Conservation (phyloP, 2,329 filamentous ascomycete species). For the Fusarium anguioides region DNA sequence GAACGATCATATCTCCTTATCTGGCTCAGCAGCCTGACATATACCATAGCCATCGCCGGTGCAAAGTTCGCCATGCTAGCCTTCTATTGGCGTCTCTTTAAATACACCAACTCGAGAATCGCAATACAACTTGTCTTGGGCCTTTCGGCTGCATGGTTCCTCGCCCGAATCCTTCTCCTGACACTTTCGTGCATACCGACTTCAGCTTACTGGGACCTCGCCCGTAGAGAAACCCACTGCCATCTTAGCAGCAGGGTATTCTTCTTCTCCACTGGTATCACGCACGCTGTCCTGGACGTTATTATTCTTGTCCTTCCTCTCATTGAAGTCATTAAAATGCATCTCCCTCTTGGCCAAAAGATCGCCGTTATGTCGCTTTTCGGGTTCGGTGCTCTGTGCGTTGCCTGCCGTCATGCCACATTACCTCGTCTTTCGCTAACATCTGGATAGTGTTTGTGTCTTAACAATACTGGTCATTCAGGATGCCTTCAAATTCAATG, state of each 20-base stretch:
- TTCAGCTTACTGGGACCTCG: constrained; percentile 48
- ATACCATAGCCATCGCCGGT: constrained; percentile 41
- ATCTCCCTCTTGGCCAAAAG: constrained; percentile 45
- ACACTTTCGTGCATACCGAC: constrained; percentile 50
- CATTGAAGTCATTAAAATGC: constrained; percentile 46
- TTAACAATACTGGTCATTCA: constrained; percentile 43
- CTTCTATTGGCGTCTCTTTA: constrained; percentile 48
- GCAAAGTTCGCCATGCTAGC: constrained; percentile 45
- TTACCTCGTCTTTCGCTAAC: background rate
- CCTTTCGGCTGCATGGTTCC: constrained; percentile 40
- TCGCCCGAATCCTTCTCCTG: constrained; percentile 45
- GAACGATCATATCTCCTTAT: constrained; percentile 34
- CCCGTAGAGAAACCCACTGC: constrained; percentile 41
- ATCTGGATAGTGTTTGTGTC: constrained; percentile 25
- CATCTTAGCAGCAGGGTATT: constrained; percentile 46
- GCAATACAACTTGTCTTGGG: constrained; percentile 43
- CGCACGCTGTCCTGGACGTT: constrained; percentile 48
- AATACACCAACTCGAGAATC: constrained; percentile 40
- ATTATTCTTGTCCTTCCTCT: constrained; percentile 47
- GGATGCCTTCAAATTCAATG: constrained; percentile 29
- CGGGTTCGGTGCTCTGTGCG: constrained; percentile 46
- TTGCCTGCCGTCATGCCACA: accelerated
- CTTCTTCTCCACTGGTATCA: constrained; percentile 47
- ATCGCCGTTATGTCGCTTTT: constrained; percentile 46
- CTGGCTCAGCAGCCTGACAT: constrained; percentile 42